Conservation (phyloP, 495 filamentous ascomycete species). For the Penicillium atrosanguineum region DNA sequence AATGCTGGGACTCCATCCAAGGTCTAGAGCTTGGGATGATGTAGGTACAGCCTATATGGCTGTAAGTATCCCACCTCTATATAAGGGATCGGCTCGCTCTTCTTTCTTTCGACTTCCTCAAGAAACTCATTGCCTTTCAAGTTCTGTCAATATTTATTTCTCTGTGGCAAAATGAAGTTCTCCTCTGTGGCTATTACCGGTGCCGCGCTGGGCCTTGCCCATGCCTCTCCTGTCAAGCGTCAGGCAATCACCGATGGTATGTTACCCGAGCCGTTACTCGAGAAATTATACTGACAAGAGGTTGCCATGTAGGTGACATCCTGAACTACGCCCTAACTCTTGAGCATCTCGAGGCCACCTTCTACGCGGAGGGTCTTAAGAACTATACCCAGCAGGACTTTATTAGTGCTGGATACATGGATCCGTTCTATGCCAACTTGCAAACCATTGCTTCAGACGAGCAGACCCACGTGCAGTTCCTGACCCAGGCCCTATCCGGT, state of each 20-base stretch:
- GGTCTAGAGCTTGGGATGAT: neutral
- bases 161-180: conserved; percentile 14
- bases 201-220: conserved; percentile 9
- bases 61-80: neutral
- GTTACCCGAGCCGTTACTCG: neutral
- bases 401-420: conserved; percentile 46
- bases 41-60: neutral
- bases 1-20: neutral
- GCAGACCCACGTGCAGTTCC: conserved; percentile 55
- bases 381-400: conserved; percentile 55
- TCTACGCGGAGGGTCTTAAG: conserved; percentile 55
- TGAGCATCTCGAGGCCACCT: conserved; percentile 42
- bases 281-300: neutral
- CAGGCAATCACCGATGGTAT: conserved; percentile 15
- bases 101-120: neutral
- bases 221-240: conserved; percentile 16
- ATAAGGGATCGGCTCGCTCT: neutral
- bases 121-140: neutral
- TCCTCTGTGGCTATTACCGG: conserved; percentile 5
- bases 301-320: conserved; percentile 25
- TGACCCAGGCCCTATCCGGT: conserved; percentile 50
- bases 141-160: neutral
- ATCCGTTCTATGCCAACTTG: conserved; percentile 52
- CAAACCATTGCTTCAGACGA: conserved; percentile 53
- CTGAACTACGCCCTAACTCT: conserved; percentile 34